These are phyloP conservation scores for Cytospora schulzeri DNA, from an alignment of 2,329 filamentous ascomycete species.

Conservation along the genomic window DNA sequence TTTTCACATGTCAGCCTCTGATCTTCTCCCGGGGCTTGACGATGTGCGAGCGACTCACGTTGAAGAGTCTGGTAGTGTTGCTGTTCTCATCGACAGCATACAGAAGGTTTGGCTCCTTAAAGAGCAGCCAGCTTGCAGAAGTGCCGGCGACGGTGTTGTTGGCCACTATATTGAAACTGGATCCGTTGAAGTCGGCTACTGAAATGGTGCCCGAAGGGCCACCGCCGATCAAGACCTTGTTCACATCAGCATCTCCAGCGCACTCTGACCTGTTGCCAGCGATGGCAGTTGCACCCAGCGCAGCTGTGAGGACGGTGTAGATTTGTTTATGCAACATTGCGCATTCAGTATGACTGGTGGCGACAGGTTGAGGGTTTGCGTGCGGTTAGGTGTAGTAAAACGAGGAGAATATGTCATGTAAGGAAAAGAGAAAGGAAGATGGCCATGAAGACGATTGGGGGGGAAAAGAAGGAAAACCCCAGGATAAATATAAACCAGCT, in stretches of 20 bases:
- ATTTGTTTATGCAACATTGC: slow-evolving; percentile 1
- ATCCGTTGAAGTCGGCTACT: slow-evolving; percentile 45
- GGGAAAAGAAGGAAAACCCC: too few species aligned
- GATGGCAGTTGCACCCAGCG: slow-evolving; percentile 6
- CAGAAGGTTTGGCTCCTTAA: slow-evolving; percentile 42
- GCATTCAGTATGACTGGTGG: not conserved
- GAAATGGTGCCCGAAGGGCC: slow-evolving; percentile 42
- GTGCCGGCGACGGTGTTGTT: slow-evolving; percentile 37
- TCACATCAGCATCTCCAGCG: slow-evolving; percentile 13
- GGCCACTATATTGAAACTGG: slow-evolving; percentile 42
- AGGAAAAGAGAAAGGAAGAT: too few species aligned
- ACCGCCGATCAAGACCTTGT: slow-evolving; percentile 45
- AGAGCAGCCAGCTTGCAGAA: slow-evolving; percentile 50
- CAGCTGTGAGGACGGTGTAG: not conserved
- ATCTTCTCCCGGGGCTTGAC: not conserved
- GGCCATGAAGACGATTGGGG: too few species aligned
- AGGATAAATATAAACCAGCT: too few species aligned
- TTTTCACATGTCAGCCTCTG: not conserved
- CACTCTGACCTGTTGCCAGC: not conserved
- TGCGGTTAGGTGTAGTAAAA: too few species aligned
- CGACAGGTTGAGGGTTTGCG: not conserved
- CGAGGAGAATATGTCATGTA: too few species aligned
- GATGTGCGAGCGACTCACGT: slow-evolving; percentile 26
- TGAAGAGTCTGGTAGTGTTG: slow-evolving; percentile 43
- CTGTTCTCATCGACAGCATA: slow-evolving; percentile 53